A percentile compares a stretch with the other conserved stretches of the same genome.
phyloP scores from a whole-genome alignment of 2,329 filamentous ascomycete species.

The Hyphodiscus sp. region DNA sequence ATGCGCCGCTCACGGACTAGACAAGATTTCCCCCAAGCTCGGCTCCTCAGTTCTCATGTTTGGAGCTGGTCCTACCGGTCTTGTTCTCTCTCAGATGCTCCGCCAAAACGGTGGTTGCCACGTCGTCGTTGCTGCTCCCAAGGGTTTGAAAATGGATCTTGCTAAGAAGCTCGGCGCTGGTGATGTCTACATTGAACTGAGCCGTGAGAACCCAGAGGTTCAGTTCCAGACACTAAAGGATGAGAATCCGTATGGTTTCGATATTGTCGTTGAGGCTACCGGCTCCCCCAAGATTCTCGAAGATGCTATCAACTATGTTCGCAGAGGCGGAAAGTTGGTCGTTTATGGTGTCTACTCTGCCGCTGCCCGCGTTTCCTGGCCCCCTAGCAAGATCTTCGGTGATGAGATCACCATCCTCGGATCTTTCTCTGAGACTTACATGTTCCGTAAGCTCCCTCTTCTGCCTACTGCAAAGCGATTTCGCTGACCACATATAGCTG shows the following conservation, averaged over 20 bases:
- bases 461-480: neutral
- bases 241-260: slow-evolving; percentile 66
- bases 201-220: slow-evolving; percentile 45
- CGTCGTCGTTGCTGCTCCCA: slow-evolving; percentile 62
- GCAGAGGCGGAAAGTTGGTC: slow-evolving; percentile 60
- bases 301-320: slow-evolving; percentile 64
- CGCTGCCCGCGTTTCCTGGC: slow-evolving; percentile 57
- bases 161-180: slow-evolving; percentile 51
- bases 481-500: slow-evolving; percentile 37
- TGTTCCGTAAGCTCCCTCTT: slow-evolving; percentile 48
- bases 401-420: slow-evolving; percentile 68
- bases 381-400: slow-evolving; percentile 63
- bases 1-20: slow-evolving; percentile 63
- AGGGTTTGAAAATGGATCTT: slow-evolving; percentile 64
- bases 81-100: slow-evolving; percentile 43
- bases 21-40: slow-evolving; percentile 61
- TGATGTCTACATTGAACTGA: slow-evolving; percentile 48
- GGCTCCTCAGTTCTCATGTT: slow-evolving; percentile 61
- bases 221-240: slow-evolving; percentile 57
- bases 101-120: slow-evolving; percentile 65
- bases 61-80: slow-evolving; percentile 60
- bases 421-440: slow-evolving; percentile 67
- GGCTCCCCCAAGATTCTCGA: slow-evolving; percentile 64
- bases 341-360: slow-evolving; percentile 64
- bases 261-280: slow-evolving; percentile 34